Evolutionary conservation across 768 basidiomycete genomes (phyloP).

Genomic region (Tricholoma matsutake): DNA sequence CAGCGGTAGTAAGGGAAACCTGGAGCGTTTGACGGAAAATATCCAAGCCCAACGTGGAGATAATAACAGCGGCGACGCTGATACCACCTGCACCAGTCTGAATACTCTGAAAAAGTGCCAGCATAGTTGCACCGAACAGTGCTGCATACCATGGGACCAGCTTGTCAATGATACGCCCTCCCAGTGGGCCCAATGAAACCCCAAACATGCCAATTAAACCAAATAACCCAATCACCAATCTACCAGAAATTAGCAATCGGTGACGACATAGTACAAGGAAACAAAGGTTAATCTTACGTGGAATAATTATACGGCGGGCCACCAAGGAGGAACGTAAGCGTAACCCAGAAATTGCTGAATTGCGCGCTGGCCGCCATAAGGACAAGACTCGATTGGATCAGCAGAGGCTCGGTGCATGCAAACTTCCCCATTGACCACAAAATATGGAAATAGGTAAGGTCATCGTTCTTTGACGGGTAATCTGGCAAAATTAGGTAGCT

Average conservation of each 20-base stretch:
- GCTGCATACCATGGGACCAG: slow-evolving; percentile 79
- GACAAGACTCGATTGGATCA: slow-evolving; percentile 67
- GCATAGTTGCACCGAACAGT: slow-evolving; percentile 46
- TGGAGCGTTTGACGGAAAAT: slow-evolving; percentile 72
- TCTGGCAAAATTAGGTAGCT: slow-evolving; percentile 74
- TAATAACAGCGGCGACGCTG: slow-evolving; percentile 65
- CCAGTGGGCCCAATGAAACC: slow-evolving; percentile 64
- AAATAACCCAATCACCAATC: slow-evolving; percentile 65
- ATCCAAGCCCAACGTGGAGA: slow-evolving; percentile 71
- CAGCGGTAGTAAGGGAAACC: slow-evolving; percentile 58
- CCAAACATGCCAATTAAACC: slow-evolving; percentile 73
- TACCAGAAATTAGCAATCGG: slow-evolving; percentile 10
- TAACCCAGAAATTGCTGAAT: slow-evolving; percentile 65
- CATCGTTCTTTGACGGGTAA: slow-evolving; percentile 71
- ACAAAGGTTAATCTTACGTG: slow-evolving; percentile 41
- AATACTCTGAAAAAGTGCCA: slow-evolving; percentile 54
- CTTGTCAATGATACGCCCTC: slow-evolving; percentile 65
- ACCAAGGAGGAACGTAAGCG: slow-evolving; percentile 78
- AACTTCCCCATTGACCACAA: slow-evolving; percentile 77
- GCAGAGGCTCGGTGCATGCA: slow-evolving; percentile 70
- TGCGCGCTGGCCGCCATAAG: slow-evolving; percentile 60
- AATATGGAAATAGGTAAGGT: slow-evolving; percentile 65
- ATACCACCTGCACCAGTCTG: slow-evolving; percentile 70
- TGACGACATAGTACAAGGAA: neutral
- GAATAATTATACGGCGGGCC: slow-evolving; percentile 75